Evolutionary conservation across 768 basidiomycete species (phyloP).

Genomic region (Clathrus columnatus): DNA sequence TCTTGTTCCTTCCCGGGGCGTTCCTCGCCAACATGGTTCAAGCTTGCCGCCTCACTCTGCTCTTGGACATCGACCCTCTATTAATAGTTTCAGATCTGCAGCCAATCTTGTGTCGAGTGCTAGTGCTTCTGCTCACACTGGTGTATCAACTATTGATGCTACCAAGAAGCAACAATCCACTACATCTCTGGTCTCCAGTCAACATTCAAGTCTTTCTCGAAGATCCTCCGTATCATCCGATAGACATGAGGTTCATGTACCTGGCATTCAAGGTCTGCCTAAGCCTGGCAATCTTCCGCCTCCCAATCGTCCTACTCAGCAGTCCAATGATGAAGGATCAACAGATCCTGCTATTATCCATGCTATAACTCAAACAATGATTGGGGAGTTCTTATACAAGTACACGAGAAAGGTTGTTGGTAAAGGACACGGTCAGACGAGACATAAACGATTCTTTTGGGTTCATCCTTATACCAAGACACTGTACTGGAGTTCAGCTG

Average conservation of each 20-base stretch:
- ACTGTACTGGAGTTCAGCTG: constrained; percentile 91
- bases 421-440: constrained; percentile 80
- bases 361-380: constrained; percentile 99
- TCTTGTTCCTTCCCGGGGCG: constrained; percentile 40
- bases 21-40: constrained; percentile 55
- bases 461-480: constrained; percentile 99
- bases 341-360: constrained; percentile 92
- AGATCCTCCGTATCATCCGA: constrained; percentile 81
- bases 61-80: constrained; percentile 66
- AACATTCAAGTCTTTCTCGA: constrained; percentile 51
- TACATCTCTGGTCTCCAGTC: constrained; percentile 62
- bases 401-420: constrained; percentile 87
- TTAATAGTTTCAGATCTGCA: constrained; percentile 75
- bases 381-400: constrained; percentile 97
- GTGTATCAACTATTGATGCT: constrained; percentile 40
- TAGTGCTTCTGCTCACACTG: constrained; percentile 32
- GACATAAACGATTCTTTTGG: constrained; percentile 98
- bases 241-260: constrained; percentile 31
- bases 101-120: constrained; percentile 50
- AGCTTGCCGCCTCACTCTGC: constrained; percentile 64
- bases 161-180: constrained; percentile 50
- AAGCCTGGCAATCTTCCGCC: constrained; percentile 16
- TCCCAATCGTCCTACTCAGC: constrained; percentile 3
- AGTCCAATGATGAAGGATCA: constrained; percentile 28
- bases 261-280: constrained; percentile 35